These are phyloP conservation scores for Pestalotiopsis sp. DNA, from an alignment of 2,329 filamentous ascomycete genomes.

Conservation along the genomic window DNA sequence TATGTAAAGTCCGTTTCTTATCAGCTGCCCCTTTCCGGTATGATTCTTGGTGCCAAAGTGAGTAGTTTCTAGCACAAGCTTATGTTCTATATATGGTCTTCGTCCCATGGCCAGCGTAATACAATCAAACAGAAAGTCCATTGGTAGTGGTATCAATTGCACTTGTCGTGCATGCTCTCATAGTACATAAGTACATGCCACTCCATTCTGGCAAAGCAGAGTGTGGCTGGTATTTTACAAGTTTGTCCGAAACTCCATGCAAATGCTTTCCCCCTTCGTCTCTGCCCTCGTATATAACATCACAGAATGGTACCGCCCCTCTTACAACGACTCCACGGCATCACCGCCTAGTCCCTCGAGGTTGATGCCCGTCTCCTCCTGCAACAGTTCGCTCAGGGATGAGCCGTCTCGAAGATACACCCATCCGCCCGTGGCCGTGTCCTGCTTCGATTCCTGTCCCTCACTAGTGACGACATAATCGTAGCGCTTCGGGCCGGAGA, in stretches of 20 bases:
- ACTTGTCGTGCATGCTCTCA: not conserved
- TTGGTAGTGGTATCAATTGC: not conserved
- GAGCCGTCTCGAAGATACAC: constrained; percentile 85
- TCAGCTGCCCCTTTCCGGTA: no score
- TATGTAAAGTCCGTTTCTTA: no score
- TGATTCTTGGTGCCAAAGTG: no score
- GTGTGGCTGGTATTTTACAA: not conserved
- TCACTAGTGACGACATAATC: constrained; percentile 82
- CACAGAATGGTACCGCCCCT: not conserved
- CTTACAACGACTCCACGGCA: not conserved
- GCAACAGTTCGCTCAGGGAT: constrained; percentile 72
- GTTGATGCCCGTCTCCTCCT: constrained; percentile 74
- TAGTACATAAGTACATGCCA: not conserved
- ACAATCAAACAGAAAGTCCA: not conserved
- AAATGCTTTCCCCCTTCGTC: not conserved
- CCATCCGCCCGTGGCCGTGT: constrained; percentile 75
- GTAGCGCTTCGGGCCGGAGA: constrained; percentile 90
- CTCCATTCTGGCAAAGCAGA: not conserved
- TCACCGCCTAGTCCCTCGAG: constrained; percentile 13
- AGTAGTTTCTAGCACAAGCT: not conserved
- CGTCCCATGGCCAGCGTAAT: not conserved
- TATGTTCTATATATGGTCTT: not conserved
- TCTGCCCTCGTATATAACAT: not conserved
- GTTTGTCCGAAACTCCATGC: not conserved
- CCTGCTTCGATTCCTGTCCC: constrained; percentile 78